Base-by-base conservation (phyloP, 148 eudicot genomes). In the Vaccinium vitisidaea region DNA sequence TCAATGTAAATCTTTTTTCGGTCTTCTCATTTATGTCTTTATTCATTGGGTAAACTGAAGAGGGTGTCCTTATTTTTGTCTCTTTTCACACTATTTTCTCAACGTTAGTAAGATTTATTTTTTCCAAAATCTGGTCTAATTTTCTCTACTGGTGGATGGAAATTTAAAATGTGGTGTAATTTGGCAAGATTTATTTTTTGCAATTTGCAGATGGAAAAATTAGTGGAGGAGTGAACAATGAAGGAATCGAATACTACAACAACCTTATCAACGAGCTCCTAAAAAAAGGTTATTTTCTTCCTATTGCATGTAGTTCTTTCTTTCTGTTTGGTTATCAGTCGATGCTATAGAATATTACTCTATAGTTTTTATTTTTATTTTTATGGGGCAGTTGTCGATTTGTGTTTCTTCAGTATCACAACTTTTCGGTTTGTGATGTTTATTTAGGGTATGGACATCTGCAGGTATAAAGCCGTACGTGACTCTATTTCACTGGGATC, bases 401-500 rank as follows among this genome's bases (percentile, higher is more conserved):
- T 25, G 27, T 61, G 27, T n/a, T 61, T 61, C 23, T 69, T 69
- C 1, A n/a, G 67, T 1, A 19, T 59, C 67, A 6, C 8, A 2
- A 59, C 25, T 18, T 0, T 59, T 21, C 23, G 8, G 10, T 2
- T 59, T 59, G 25, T 21, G 39, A 25, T 67, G 32, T 67, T 36
- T 63, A 56, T 15, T 59, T 65, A 23, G 13, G 12, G 19, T 32
- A 73, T 32, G 43, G 5, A 1, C 8, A 75, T 48, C 49, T 54
- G 12, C 87, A 92, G 94, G 85, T 36, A 82, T 92, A 79, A 80
- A 84, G 59, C 92, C 94, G 46, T 88, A 82, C 50, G 89, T 87
- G 54, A 92, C 94, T 32, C 80, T 92, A 2, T 89, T 85, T 74
- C 94, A 92, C 63, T 90, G 87, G 88, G 94, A 92, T 84, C 83